phyloP scores from a whole-genome alignment of 2,329 filamentous ascomycete species.

The Pezicula carpinea region DNA sequence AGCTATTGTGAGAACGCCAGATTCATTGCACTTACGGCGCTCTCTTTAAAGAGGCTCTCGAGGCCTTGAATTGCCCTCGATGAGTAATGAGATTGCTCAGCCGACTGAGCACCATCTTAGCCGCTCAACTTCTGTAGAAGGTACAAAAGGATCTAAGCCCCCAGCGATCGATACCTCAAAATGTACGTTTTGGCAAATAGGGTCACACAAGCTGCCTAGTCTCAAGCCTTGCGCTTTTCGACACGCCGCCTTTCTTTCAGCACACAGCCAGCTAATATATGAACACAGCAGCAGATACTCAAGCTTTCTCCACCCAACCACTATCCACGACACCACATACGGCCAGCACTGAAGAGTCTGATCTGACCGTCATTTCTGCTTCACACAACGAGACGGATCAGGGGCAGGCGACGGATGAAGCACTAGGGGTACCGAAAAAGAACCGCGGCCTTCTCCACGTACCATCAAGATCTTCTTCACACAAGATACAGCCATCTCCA shows the following conservation, averaged over 20 bases:
- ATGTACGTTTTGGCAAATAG: constrained; percentile 17
- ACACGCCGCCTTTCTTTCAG: constrained; percentile 8
- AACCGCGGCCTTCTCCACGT: constrained; percentile 50
- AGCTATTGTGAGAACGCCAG: background rate
- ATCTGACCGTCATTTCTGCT: constrained; percentile 19
- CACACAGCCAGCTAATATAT: constrained; percentile 16
- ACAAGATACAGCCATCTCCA: constrained; percentile 54
- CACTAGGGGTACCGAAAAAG: constrained; percentile 30
- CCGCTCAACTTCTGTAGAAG: constrained; percentile 25
- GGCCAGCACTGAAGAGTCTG: constrained; percentile 24
- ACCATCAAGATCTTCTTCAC: constrained; percentile 59
- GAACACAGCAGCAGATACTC: constrained; percentile 19
- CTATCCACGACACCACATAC: constrained; percentile 26
- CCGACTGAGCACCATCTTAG: constrained; percentile 29
- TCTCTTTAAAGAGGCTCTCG: constrained; percentile 6
- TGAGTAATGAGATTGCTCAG: constrained; percentile 32
- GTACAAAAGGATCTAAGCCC: constrained; percentile 24
- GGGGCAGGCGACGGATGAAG: constrained; percentile 17
- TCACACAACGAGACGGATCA: constrained; percentile 24
- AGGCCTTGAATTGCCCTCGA: constrained; percentile 27
- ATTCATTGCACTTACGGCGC: constrained; percentile 1
- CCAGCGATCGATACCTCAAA: constrained; percentile 27
- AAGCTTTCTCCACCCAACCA: constrained; percentile 23
- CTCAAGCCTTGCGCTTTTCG: background rate
- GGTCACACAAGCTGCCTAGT: too few species aligned